A percentile compares a stretch with the other conserved stretches of the same genome.
Evolutionary conservation across 768 basidiomycete species (phyloP).

Genomic region (Boletus bicolor): DNA sequence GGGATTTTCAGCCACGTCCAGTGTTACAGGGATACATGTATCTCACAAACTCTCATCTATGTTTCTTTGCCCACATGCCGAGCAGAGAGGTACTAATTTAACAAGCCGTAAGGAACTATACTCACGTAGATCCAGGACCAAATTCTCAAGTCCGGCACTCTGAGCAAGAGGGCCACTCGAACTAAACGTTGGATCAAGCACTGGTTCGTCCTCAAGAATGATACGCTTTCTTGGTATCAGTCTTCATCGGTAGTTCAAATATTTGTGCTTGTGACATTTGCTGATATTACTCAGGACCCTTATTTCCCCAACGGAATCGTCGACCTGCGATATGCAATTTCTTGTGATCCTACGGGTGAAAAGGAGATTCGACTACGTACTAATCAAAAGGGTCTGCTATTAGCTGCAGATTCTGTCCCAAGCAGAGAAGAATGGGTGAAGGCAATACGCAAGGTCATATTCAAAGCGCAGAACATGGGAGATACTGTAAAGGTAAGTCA

Average conservation of each 20-base stretch:
- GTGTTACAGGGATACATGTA: constrained; percentile 98
- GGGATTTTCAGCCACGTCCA: constrained; percentile 28
- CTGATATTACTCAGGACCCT: constrained; percentile 62
- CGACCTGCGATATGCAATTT: constrained; percentile 90
- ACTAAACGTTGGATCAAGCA: constrained; percentile 93
- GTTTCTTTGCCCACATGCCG: constrained; percentile 97
- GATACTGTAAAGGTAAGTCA: constrained; percentile 82
- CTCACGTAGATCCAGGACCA: constrained; percentile 60
- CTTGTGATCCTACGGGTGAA: constrained; percentile 78
- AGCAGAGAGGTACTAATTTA: constrained; percentile 65
- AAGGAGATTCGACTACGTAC: constrained; percentile 82
- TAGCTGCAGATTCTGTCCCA: constrained; percentile 77
- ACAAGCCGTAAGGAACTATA: neutral
- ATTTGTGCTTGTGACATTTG: constrained; percentile 2
- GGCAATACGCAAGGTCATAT: constrained; percentile 88
- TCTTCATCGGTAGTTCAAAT: constrained; percentile 70
- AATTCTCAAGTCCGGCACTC: constrained; percentile 85
- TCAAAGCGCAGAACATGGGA: constrained; percentile 95
- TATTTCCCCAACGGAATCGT: constrained; percentile 97
- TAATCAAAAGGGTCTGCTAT: constrained; percentile 67
- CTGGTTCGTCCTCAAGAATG: constrained; percentile 97
- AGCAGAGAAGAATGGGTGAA: constrained; percentile 96
- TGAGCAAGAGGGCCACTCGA: constrained; percentile 83
- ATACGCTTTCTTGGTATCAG: constrained; percentile 95
- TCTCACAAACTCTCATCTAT: constrained; percentile 86